Percentiles rank a stretch among this genome's conserved stretches.
Conservation (phyloP, 208 protist genomes). For the Wallacemonas sp. region DNA sequence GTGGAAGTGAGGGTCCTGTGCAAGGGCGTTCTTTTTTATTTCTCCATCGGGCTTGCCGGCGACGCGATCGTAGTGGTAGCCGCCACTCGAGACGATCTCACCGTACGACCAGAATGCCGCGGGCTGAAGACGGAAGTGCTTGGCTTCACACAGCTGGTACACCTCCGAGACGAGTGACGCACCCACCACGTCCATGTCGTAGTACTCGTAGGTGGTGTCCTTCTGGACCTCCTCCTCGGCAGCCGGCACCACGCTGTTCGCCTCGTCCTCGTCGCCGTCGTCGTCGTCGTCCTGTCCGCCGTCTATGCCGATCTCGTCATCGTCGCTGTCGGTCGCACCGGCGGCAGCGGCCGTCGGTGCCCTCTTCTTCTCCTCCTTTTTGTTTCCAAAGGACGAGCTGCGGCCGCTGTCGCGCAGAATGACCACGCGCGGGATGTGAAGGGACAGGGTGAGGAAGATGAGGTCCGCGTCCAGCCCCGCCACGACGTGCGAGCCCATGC, state of each 20-base stretch:
- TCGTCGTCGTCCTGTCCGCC: background rate
- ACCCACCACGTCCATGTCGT: constrained; percentile 64
- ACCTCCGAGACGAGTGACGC: constrained; percentile 65
- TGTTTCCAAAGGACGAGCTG: constrained; percentile 30
- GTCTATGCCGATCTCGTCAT: background rate
- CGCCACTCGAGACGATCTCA: constrained; percentile 35
- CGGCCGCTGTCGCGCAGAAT: constrained; percentile 86
- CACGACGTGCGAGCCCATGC: constrained; percentile 95
- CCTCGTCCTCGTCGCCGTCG: constrained; percentile 3
- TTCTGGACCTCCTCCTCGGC: constrained; percentile 3
- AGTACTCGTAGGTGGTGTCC: constrained; percentile 56
- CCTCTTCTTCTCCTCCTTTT: constrained; percentile 4
- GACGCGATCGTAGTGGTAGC: constrained; percentile 53
- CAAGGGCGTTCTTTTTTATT: background rate
- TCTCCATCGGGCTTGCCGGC: background rate
- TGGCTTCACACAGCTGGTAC: constrained; percentile 52
- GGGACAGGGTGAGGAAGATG: constrained; percentile 96
- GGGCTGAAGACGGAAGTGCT: constrained; percentile 22
- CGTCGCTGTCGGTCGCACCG: background rate
- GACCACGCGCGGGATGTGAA: constrained; percentile 94
- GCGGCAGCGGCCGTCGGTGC: background rate
- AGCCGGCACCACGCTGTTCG: background rate
- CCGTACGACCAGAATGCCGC: constrained; percentile 11
- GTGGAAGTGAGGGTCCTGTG: constrained; percentile 20
- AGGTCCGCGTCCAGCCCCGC: constrained; percentile 99